Conservation (phyloP, 441 rosid genomes). For the Populus hybrid region DNA sequence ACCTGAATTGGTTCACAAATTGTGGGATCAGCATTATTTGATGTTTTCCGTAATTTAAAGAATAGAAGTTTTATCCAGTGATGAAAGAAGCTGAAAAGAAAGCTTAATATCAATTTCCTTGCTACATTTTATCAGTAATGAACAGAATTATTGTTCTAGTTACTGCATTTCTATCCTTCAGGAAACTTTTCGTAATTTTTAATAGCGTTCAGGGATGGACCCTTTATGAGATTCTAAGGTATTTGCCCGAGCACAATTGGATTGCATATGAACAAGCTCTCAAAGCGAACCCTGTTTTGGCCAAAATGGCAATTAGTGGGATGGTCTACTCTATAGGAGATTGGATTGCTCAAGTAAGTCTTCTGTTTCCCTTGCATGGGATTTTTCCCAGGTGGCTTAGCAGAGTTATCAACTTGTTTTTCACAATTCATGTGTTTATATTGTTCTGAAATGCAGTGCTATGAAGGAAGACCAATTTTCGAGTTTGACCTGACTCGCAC, state of each 20-base stretch:
- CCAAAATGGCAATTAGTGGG: conserved; percentile 99
- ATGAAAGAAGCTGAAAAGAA: neutral
- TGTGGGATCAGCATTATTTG: neutral
- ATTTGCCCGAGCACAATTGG: conserved; percentile 92
- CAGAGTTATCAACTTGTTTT: conserved; percentile 1
- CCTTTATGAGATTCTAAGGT: conserved; percentile 74
- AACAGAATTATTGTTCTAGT: neutral
- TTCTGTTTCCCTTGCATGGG: neutral
- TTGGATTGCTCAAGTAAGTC: conserved; percentile 93
- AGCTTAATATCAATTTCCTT: neutral
- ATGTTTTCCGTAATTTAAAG: neutral
- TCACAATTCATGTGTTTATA: conserved; percentile 3
- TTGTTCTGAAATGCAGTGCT: conserved; percentile 53
- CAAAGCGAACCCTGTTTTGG: conserved; percentile 79
- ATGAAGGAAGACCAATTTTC: conserved; percentile 78
- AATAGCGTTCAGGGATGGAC: conserved; percentile 81
- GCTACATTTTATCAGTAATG: conserved; percentile 1
- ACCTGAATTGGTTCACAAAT: neutral
- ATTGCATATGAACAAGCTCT: conserved; percentile 87
- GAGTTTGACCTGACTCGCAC: conserved; percentile 71
- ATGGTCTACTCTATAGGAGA: conserved; percentile 83
- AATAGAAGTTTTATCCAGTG: neutral
- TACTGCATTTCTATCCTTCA: conserved; percentile 5
- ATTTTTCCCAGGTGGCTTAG: conserved; percentile 4
- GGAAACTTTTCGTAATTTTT: conserved; percentile 6